Conservation (phyloP, 2,329 filamentous ascomycete species). For the Tolypocladium amazonense region DNA sequence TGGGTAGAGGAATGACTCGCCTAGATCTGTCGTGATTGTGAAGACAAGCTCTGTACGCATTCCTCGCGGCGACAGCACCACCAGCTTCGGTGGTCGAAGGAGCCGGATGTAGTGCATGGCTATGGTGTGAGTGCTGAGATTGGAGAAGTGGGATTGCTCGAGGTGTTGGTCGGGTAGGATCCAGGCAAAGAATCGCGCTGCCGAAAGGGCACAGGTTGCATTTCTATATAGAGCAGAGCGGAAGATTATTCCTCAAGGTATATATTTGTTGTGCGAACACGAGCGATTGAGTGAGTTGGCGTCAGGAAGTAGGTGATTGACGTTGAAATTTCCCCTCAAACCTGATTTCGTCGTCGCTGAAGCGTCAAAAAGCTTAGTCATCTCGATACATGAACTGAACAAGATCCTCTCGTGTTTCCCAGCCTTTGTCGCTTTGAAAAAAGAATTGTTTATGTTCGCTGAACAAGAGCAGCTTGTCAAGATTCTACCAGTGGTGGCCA, state of each 20-base stretch:
- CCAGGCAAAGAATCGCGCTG: background rate
- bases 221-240: background rate
- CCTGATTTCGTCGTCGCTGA: background rate
- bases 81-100: conserved; percentile 34
- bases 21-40: conserved; percentile 47
- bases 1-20: conserved; percentile 42
- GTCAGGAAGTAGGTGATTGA: background rate
- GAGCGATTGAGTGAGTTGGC: background rate
- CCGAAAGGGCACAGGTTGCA: background rate
- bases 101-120: conserved; percentile 49
- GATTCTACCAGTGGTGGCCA: background rate
- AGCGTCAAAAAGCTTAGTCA: background rate
- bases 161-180: background rate
- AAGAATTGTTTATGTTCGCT: background rate
- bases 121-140: background rate
- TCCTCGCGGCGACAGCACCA: conserved; percentile 11
- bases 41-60: conserved; percentile 33
- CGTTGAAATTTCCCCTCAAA: background rate
- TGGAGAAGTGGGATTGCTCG: background rate
- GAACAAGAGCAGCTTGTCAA: background rate
- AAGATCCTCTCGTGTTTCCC: too few species aligned
- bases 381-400: background rate
- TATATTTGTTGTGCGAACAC: background rate
- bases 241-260: too few species aligned
- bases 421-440: background rate